Evolutionary conservation across 208 protist genomes (phyloP).

Genomic region (Crithidia thermophila): DNA sequence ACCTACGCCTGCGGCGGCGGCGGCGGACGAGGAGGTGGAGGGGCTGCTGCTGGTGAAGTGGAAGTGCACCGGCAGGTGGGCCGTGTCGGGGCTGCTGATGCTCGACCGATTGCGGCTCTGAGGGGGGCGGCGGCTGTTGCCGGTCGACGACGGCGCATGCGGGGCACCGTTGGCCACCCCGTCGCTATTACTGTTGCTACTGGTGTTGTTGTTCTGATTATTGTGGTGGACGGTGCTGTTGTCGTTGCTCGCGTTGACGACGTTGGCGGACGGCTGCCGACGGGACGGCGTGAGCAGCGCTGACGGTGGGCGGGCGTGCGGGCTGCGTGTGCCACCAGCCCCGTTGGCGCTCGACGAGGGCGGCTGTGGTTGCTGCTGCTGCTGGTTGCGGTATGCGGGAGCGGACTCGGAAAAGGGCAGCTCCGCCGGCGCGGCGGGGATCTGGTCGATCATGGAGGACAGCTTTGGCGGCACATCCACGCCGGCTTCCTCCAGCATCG

Average conservation of each 20-base stretch:
- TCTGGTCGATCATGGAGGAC: slow-evolving; percentile 13
- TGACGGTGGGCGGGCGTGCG: not conserved
- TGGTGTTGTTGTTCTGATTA: not conserved
- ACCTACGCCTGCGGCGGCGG: not conserved
- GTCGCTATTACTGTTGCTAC: too few relatives aligned
- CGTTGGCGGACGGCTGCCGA: not conserved
- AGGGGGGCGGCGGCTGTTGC: not conserved
- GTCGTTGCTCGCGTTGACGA: not conserved
- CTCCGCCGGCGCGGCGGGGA: not conserved
- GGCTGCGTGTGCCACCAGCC: not conserved
- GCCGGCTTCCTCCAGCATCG: slow-evolving; percentile 32
- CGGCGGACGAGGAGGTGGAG: not conserved
- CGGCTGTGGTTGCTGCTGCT: not conserved
- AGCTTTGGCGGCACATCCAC: slow-evolving; percentile 32
- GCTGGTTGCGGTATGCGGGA: not conserved
- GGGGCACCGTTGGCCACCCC: too few relatives aligned
- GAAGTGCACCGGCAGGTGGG: slow-evolving; percentile 8
- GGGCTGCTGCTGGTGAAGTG: not conserved
- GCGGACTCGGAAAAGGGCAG: not conserved
- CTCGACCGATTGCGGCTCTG: not conserved
- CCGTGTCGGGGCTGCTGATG: slow-evolving; percentile 5
- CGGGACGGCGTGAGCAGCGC: not conserved
- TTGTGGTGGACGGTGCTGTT: not conserved
- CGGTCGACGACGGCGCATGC: not conserved
- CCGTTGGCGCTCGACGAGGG: not conserved